phyloP scores from a whole-genome alignment of 2,329 filamentous ascomycete genomes.

The Ilyonectria sp. region DNA sequence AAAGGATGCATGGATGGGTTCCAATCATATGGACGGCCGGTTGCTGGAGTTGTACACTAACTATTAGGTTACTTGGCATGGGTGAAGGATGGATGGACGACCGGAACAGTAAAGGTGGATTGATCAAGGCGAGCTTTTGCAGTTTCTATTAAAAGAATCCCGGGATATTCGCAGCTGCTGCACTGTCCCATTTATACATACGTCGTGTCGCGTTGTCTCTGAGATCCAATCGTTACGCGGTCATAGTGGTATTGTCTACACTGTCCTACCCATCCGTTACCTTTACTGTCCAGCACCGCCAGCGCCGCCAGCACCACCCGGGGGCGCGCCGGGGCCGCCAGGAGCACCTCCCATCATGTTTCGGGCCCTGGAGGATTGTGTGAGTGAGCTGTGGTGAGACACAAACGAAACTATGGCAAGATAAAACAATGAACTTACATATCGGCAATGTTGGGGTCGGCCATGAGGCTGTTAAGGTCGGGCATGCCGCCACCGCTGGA shows the following conservation, averaged over 20 bases:
- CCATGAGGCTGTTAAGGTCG: slow-evolving; percentile 88
- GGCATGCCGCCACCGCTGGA: slow-evolving; percentile 88
- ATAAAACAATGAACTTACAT: slow-evolving; percentile 77
- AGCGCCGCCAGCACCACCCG: slow-evolving; percentile 45
- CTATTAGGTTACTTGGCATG: not conserved
- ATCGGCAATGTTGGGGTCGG: slow-evolving; percentile 90
- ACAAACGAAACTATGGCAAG: not conserved
- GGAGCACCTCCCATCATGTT: slow-evolving; percentile 62
- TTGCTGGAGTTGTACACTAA: slow-evolving; percentile 17
- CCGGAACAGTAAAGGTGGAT: not conserved
- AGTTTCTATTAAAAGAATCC: slow-evolving; percentile 42
- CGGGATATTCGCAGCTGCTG: slow-evolving; percentile 28
- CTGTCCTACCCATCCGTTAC: slow-evolving; percentile 31
- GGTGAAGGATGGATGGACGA: not conserved
- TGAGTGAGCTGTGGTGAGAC: not conserved
- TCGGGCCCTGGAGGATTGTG: slow-evolving; percentile 56
- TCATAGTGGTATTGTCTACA: slow-evolving; percentile 42
- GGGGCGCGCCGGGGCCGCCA: slow-evolving; percentile 47
- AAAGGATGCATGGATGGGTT: slow-evolving; percentile 12
- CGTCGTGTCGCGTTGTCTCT: slow-evolving; percentile 33
- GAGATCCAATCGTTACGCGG: slow-evolving; percentile 29
- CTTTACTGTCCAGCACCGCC: slow-evolving; percentile 47
- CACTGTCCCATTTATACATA: slow-evolving; percentile 42
- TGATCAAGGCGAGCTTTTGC: slow-evolving; percentile 30
- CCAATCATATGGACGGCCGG: slow-evolving; percentile 6